Conservation (phyloP, 2,329 filamentous ascomycete genomes). For the Fusarium xyrophilum region DNA sequence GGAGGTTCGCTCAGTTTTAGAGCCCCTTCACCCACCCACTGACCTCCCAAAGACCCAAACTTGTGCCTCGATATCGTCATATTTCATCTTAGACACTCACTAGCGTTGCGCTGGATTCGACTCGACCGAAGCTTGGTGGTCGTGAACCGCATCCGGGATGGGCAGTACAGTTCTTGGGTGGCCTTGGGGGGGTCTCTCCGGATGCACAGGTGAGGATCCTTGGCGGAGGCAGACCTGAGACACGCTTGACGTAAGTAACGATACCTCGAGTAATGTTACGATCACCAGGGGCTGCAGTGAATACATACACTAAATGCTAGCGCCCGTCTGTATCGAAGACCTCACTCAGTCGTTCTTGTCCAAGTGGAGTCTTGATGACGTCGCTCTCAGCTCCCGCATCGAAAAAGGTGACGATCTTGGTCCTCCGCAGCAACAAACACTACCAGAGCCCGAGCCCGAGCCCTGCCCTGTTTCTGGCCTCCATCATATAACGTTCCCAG, state of each 20-base stretch:
- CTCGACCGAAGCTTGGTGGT: conserved; percentile 34
- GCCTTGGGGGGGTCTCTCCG: conserved; percentile 8
- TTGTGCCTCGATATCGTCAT: conserved; percentile 40
- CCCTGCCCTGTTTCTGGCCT: conserved; percentile 33
- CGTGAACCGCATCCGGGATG: conserved; percentile 40
- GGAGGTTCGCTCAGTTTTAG: conserved; percentile 12
- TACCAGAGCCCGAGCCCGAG: conserved; percentile 19
- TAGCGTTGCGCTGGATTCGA: conserved; percentile 31
- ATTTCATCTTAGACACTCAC: conserved; percentile 34
- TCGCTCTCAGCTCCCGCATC: conserved; percentile 35
- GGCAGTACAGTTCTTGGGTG: conserved; percentile 22
- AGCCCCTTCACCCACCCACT: conserved; percentile 15
- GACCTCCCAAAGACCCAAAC: conserved; percentile 13
- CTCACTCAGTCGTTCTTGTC: conserved; percentile 25
- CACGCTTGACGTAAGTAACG: conserved; percentile 19
- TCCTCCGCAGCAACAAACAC: conserved; percentile 43
- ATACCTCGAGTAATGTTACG: conserved; percentile 10
- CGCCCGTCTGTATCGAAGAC: conserved; percentile 21
- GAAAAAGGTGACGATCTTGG: conserved; percentile 40
- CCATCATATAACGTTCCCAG: conserved; percentile 41
- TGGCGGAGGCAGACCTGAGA: conserved; percentile 31
- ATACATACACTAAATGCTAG: conserved; percentile 21
- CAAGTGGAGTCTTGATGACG: conserved; percentile 40
- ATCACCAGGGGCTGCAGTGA: conserved; percentile 14
- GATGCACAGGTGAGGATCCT: conserved; percentile 27